Evolutionary conservation across 768 basidiomycete genomes (phyloP).

Genomic region (Boletus tylopilopsis): DNA sequence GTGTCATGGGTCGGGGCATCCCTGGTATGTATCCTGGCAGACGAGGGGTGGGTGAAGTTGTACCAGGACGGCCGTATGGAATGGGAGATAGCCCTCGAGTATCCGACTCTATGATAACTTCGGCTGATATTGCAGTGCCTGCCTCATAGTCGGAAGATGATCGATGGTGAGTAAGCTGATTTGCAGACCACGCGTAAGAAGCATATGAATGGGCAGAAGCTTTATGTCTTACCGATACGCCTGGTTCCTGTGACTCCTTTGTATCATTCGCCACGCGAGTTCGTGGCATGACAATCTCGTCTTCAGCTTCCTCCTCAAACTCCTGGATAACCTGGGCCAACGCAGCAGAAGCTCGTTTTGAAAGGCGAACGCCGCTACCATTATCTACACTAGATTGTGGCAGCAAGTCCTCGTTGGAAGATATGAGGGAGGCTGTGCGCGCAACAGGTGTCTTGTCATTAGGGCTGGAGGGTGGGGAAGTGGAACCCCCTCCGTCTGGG

Average conservation of each 20-base stretch:
- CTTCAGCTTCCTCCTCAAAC: slow-evolving; percentile 69
- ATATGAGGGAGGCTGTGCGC: slow-evolving; percentile 40
- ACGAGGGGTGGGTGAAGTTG: slow-evolving; percentile 47
- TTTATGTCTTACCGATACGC: slow-evolving; percentile 24
- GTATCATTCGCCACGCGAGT: slow-evolving; percentile 31
- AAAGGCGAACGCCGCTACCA: slow-evolving; percentile 30
- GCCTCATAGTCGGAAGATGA: slow-evolving; percentile 48
- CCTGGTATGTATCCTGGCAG: slow-evolving; percentile 86
- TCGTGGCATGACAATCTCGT: slow-evolving; percentile 74
- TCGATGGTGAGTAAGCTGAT: slow-evolving; percentile 29
- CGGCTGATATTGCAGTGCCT: slow-evolving; percentile 69
- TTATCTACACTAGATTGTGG: slow-evolving; percentile 16
- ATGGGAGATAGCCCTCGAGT: slow-evolving; percentile 57
- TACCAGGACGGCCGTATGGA: slow-evolving; percentile 49
- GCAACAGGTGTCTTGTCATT: slow-evolving; percentile 38
- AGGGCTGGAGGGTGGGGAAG: slow-evolving; percentile 43
- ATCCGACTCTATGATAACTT: slow-evolving; percentile 44
- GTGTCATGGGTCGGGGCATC: slow-evolving; percentile 89
- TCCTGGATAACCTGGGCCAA: slow-evolving; percentile 74
- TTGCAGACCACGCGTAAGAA: slow-evolving; percentile 17
- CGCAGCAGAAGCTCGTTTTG: slow-evolving; percentile 63
- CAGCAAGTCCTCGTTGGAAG: slow-evolving; percentile 31
- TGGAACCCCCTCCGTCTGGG: slow-evolving; percentile 47
- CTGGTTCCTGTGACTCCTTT: slow-evolving; percentile 15
- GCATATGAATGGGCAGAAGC: slow-evolving; percentile 4